Conservation (phyloP, 139 green algal genomes). For the Chlorella sp. region DNA sequence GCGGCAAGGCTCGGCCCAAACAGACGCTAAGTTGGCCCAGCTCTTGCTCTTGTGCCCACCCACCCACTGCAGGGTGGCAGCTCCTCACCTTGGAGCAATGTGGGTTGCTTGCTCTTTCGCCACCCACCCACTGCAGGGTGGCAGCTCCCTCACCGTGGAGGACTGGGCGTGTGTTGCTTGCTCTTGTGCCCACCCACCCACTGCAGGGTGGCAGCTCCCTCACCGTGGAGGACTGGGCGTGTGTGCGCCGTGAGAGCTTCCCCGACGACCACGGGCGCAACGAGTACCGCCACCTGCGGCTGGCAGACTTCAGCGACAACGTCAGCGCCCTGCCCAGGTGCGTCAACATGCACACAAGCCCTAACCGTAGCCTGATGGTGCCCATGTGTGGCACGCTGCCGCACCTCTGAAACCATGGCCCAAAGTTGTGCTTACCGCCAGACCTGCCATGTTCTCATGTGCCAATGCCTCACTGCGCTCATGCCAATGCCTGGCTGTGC, state of each 20-base stretch:
- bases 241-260: constrained; percentile 40
- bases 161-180: background rate
- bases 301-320: constrained; percentile 76
- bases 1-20: too few species aligned
- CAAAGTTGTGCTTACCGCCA: too few species aligned
- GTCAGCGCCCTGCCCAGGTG: constrained; percentile 56
- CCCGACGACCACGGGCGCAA: constrained; percentile 35
- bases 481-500: too few species aligned
- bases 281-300: constrained; percentile 63
- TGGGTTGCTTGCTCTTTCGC: background rate
- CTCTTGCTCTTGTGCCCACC: background rate
- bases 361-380: too few species aligned
- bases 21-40: too few species aligned
- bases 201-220: background rate
- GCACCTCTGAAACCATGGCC: too few species aligned
- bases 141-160: background rate
- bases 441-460: too few species aligned
- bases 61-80: background rate
- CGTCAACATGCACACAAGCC: too few species aligned
- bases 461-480: too few species aligned
- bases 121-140: background rate
- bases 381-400: too few species aligned
- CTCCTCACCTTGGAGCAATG: too few species aligned
- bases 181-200: background rate
- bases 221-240: constrained; percentile 2